Evolutionary conservation across 331 rosid genomes (phyloP), one percentile per base, ranked within the genome.

Genomic region (Prunus yedoensis): DNA sequence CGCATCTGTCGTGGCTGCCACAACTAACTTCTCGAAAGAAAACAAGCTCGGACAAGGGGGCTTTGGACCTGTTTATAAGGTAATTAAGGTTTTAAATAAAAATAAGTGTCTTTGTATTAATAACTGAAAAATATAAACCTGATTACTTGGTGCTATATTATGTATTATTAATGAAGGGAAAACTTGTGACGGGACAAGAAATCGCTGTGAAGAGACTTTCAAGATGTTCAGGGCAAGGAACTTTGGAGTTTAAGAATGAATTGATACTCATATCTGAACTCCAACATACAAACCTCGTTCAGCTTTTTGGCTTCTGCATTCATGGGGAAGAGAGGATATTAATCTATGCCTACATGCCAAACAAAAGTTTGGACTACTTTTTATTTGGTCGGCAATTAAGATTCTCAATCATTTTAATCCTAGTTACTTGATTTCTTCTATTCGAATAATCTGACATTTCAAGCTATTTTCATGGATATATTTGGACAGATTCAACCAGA

Each of bases 221-320:
- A 25, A 59, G 16, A 43, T 61, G 58, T 59, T 73, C 77, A 3
- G 68, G 41, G 18, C 77, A 73, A n/a, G 77, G 77, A 17, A 59
- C 43, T 1, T 9, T 6, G n/a, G 77, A 58, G 57, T 73, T 73
- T 1, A 43, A 73, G 16, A 73, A 58, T 45, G 77, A 58, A 58
- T 23, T 73, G 43, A 25, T 73, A 10, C 77, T 73, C 46, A 73
- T 73, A 43, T 73, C 57, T 73, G 77, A 73, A 23, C 77, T 73
- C 11, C 77, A 58, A 46, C 77, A 45, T 58, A 73, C 57, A 7
- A 73, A 73, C 56, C 77, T 73, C 25, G 77, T 73, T 45, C 68
- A 23, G n/a, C 58, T 73, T 3, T 73, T 59, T 1, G 77, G 77
- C 59, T 73, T 21, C 17, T 73, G 68, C 57, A 59, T 73, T 45